Evolutionary conservation across 305 asterid species (phyloP).

Genomic region (Fraxinus latifolia): DNA sequence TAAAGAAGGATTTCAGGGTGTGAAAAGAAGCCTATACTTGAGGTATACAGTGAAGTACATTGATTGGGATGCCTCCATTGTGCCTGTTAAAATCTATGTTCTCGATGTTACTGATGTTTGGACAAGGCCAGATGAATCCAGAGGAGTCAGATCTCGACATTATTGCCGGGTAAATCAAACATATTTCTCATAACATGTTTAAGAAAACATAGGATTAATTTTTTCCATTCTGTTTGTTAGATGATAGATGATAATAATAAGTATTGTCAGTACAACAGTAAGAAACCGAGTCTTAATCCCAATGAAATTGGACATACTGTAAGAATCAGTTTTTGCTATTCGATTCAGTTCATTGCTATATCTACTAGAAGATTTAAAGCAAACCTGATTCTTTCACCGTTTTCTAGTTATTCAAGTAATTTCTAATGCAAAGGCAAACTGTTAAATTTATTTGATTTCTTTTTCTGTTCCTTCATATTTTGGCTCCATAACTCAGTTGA

Average conservation of each 20-base stretch:
- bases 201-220: background rate
- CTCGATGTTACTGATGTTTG: slow-evolving; percentile 46
- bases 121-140: slow-evolving; percentile 26
- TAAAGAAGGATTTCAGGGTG: slow-evolving; percentile 28
- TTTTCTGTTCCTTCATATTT: background rate
- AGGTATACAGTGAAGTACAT: slow-evolving; percentile 46
- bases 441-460: background rate
- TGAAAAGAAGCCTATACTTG: slow-evolving; percentile 30
- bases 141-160: slow-evolving; percentile 29
- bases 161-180: slow-evolving; percentile 35
- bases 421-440: background rate
- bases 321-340: background rate
- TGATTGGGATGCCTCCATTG: slow-evolving; percentile 38
- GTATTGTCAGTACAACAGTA: background rate
- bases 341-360: background rate
- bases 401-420: background rate
- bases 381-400: background rate
- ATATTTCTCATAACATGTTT: background rate
- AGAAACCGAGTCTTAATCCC: background rate
- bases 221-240: background rate
- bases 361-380: background rate
- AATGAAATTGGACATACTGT: background rate
- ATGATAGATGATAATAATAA: background rate
- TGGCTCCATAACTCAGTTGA: background rate
- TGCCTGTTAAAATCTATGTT: slow-evolving; percentile 47